Evolutionary conservation across 441 rosid species (phyloP).

Genomic region (Corymbia citriodora): DNA sequence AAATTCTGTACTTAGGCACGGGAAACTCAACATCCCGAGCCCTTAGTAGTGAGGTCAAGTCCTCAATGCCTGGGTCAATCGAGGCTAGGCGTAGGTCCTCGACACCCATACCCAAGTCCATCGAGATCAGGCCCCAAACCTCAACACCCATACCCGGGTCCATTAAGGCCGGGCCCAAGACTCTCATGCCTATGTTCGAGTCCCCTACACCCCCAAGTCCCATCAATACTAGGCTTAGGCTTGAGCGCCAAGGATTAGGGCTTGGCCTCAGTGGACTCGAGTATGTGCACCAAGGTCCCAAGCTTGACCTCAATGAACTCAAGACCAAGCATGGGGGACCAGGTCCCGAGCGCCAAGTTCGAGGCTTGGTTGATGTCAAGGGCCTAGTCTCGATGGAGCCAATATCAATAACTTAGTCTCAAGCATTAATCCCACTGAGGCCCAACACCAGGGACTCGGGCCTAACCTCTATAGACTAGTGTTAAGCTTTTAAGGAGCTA

Average conservation of each 20-base stretch:
- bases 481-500: neutral
- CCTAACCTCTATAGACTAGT: neutral
- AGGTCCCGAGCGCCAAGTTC: neutral
- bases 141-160: neutral
- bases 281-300: neutral
- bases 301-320: neutral
- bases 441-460: neutral
- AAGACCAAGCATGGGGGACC: accelerated
- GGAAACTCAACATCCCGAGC: neutral
- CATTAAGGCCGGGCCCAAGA: accelerated
- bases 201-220: neutral
- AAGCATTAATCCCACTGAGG: neutral
- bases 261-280: neutral
- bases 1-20: accelerated
- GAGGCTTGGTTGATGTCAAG: neutral
- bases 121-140: neutral
- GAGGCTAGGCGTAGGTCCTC: neutral
- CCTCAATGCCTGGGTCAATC: no score
- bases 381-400: neutral
- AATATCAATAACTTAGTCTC: neutral
- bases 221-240: neutral
- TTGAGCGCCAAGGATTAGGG: neutral
- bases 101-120: neutral
- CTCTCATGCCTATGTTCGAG: accelerated
- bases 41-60: neutral